Base-by-base conservation (phyloP, 805 yeast species). In the Suhomyces emberorum region DNA sequence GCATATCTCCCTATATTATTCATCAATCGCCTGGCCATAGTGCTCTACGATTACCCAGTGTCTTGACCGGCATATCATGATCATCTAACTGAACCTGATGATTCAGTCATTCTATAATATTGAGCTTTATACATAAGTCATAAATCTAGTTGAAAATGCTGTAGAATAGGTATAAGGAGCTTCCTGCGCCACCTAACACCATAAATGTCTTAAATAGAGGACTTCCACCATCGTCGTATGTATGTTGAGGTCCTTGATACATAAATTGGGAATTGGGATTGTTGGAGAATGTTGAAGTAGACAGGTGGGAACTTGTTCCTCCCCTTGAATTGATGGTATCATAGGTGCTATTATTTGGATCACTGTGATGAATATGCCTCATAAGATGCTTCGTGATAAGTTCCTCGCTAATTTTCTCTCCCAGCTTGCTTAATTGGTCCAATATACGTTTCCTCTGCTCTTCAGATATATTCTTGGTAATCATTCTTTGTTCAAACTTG, bases 401-500 rank as follows among this genome's bases (percentile, higher is more conserved):
- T 44, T 68, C 74, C 38, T 66, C 71, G 43, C 57, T 58, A 7
- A 65, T 43, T 19, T 61, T 56, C 32, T 59, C 59, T 5, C 68
- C 65, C 26, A 57, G 51, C 17, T 56, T 59, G 10, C 54, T 55
- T 16, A 68, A 47, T 39, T 65, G 69, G 7, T 48, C 43, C 26
- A 68, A 30, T 6, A 67, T 61, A 28, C 53, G 52, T 17, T 57
- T 57, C 30, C 61, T 47, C 22, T 64, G 67, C 22, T 51, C 61
- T 3, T 53, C 53, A 9, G 62, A 35, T n/a, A 55, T 37, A 28
- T 48, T 46, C 35, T 56, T 60, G 24, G 56, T 59, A 39, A 70
- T 55, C 31, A 69, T 53, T 10, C 72, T 47, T 42, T 69, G 72
- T 48, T 70, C 76, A 35, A 69, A 66, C 46, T 67, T 70, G 38